Conservation (phyloP, 2,329 filamentous ascomycete species). For the Scytalidium sp. region DNA sequence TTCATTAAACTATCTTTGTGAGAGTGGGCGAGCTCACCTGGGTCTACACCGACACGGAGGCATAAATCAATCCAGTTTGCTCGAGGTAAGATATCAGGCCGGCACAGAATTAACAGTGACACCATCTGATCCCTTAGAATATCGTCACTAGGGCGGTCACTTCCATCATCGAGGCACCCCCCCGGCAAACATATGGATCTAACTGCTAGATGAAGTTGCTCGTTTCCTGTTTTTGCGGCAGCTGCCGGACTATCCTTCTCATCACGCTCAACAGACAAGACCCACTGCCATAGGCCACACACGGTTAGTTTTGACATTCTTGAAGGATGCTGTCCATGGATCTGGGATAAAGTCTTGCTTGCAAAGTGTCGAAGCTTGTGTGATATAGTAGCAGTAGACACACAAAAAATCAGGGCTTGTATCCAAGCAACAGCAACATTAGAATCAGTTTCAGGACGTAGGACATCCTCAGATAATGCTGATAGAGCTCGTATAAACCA, state of each 20-base stretch:
- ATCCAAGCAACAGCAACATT: constrained; percentile 71
- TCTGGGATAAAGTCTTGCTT: constrained; percentile 55
- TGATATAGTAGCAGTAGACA: constrained; percentile 61
- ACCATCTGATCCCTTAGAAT: constrained; percentile 69
- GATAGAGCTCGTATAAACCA: constrained; percentile 75
- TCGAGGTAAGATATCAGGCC: constrained; percentile 72
- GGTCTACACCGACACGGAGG: constrained; percentile 76
- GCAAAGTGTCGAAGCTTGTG: constrained; percentile 63
- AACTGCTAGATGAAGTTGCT: constrained; percentile 59
- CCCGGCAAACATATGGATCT: constrained; percentile 61
- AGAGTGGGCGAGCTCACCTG: constrained; percentile 69
- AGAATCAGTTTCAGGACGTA: constrained; percentile 39
- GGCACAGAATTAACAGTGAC: constrained; percentile 73
- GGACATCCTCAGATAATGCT: constrained; percentile 54
- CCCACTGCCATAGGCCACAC: constrained; percentile 77
- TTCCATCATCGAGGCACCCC: constrained; percentile 44
- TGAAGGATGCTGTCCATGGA: constrained; percentile 60
- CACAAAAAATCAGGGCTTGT: constrained; percentile 77
- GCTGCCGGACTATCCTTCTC: constrained; percentile 76
- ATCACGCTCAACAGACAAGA: constrained; percentile 61
- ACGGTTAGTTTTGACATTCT: constrained; percentile 62
- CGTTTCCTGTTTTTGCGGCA: constrained; percentile 60
- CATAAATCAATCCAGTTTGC: constrained; percentile 88
- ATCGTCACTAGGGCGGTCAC: constrained; percentile 40
- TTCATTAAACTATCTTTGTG: constrained; percentile 63